Evolutionary conservation across 768 basidiomycete species (phyloP).

Genomic region (Phaeotremella skinneri): DNA sequence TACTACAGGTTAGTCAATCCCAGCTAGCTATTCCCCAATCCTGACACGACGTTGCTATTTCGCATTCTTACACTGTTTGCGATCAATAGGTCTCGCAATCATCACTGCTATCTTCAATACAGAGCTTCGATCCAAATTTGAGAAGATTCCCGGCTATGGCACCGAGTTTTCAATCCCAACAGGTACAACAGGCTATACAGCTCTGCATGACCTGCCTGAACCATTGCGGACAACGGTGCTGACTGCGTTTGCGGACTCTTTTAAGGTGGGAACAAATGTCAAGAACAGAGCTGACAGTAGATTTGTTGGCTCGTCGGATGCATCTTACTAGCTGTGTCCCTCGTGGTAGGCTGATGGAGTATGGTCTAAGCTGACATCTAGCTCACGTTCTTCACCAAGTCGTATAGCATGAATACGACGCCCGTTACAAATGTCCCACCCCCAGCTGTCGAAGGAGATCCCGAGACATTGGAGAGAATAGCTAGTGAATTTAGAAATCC

Average conservation of each 20-base stretch:
- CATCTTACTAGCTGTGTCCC: conserved; percentile 15
- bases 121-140: conserved; percentile 33
- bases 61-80: too few relatives aligned
- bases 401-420: conserved; percentile 23
- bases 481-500: not conserved
- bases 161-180: conserved; percentile 29
- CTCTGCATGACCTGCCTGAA: conserved; percentile 23
- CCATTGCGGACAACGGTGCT: conserved; percentile 12
- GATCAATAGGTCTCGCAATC: conserved; percentile 23
- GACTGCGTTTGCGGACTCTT: conserved; percentile 29
- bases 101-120: conserved; percentile 40
- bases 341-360: conserved; percentile 12
- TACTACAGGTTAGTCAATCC: conserved; percentile 32
- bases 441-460: not conserved
- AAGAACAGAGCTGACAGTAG: conserved; percentile 4
- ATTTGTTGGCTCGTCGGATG: conserved; percentile 31
- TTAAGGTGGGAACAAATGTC: conserved; percentile 8
- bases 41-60: too few relatives aligned
- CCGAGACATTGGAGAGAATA: not conserved
- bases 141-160: conserved; percentile 36
- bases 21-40: not conserved
- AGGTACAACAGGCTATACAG: conserved; percentile 30
- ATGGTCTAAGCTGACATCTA: not conserved
- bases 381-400: conserved; percentile 31
- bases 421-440: not conserved